Conservation (phyloP, 768 basidiomycete genomes). For the Trametes villosa region DNA sequence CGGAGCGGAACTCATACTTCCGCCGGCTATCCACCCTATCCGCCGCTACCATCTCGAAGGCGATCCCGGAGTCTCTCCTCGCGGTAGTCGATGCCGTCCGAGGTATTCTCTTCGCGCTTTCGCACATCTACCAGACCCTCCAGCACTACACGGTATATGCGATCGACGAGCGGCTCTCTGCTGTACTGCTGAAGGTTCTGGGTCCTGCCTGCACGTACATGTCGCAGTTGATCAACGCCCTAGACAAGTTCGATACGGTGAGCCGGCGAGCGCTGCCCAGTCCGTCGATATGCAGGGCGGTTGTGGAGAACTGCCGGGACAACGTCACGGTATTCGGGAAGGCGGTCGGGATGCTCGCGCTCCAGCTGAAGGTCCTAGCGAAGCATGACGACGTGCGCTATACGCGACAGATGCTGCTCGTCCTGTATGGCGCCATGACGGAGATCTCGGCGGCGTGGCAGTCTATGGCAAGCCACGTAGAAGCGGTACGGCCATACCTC, state of each 20-base stretch:
- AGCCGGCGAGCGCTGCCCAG: slow-evolving; percentile 73
- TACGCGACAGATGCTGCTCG: slow-evolving; percentile 81
- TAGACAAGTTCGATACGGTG: slow-evolving; percentile 89
- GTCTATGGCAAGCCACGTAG: slow-evolving; percentile 69
- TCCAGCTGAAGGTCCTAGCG: slow-evolving; percentile 80
- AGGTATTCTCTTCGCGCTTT: slow-evolving; percentile 88
- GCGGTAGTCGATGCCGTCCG: slow-evolving; percentile 86
- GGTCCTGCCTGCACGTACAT: slow-evolving; percentile 85
- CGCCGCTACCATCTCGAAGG: slow-evolving; percentile 57
- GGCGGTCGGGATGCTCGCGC: slow-evolving; percentile 79
- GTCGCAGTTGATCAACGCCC: slow-evolving; percentile 79
- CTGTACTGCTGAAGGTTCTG: slow-evolving; percentile 81
- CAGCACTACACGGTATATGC: slow-evolving; percentile 86
- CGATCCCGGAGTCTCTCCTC: slow-evolving; percentile 71
- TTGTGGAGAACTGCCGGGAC: slow-evolving; percentile 85
- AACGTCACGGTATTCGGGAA: slow-evolving; percentile 84
- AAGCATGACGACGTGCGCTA: slow-evolving; percentile 84
- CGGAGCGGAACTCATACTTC: slow-evolving; percentile 92
- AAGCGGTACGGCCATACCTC: slow-evolving; percentile 68
- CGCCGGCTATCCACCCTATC: slow-evolving; percentile 85
- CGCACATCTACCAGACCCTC: slow-evolving; percentile 88
- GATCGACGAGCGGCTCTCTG: slow-evolving; percentile 80
- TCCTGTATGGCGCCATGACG: slow-evolving; percentile 86
- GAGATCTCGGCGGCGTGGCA: slow-evolving; percentile 91
- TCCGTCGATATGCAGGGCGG: slow-evolving; percentile 68